Percentiles rank a stretch among this genome's conserved stretches.
Evolutionary conservation across 2,329 filamentous ascomycete species (phyloP).

Genomic region (Colletotrichum sp.): DNA sequence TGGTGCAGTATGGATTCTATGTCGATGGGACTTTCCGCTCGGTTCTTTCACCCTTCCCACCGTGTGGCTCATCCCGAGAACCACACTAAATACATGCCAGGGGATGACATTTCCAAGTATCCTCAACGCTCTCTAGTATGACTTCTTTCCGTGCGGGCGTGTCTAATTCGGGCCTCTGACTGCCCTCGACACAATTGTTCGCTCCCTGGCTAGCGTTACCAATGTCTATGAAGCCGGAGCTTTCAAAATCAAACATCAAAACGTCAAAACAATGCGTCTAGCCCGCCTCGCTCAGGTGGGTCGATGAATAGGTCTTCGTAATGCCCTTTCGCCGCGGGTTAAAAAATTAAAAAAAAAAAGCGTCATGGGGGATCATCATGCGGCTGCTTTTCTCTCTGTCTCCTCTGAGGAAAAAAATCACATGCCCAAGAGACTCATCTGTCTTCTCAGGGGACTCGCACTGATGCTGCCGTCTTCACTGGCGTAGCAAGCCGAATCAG

Average conservation of each 20-base stretch:
- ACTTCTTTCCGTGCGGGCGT: background rate
- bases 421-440: slow-evolving; percentile 76
- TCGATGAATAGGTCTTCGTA: background rate
- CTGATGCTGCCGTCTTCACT: slow-evolving; percentile 75
- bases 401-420: slow-evolving; percentile 28
- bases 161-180: background rate
- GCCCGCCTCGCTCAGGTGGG: background rate
- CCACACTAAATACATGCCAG: background rate
- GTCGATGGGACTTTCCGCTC: background rate
- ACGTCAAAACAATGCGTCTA: background rate
- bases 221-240: background rate
- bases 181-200: background rate
- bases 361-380: background rate
- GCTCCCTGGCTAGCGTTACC: background rate
- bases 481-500: slow-evolving; percentile 74
- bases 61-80: background rate
- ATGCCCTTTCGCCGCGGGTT: background rate
- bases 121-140: background rate
- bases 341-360: background rate
- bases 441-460: slow-evolving; percentile 71
- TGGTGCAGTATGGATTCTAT: background rate
- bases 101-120: background rate
- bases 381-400: background rate
- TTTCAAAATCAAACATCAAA: background rate
- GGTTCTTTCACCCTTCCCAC: background rate